Percentiles rank a stretch among this genome's conserved stretches.
Evolutionary conservation across 139 green algal genomes (phyloP).

Genomic region (Coelastrella sp.): DNA sequence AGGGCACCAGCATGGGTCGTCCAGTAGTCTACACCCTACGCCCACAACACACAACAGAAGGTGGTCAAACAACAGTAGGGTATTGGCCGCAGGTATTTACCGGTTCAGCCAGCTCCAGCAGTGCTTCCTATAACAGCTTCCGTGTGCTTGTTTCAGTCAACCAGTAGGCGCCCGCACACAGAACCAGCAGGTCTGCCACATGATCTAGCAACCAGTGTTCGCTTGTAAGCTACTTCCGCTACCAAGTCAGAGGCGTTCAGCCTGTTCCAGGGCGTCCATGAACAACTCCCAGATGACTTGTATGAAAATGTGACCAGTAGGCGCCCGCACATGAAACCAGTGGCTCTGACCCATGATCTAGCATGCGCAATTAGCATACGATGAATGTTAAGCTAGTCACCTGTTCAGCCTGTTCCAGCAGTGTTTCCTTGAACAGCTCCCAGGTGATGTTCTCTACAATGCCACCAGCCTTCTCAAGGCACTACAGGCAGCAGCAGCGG

Average conservation of each 20-base stretch:
- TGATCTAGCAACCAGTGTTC: no score
- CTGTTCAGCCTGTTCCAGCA: constrained; percentile 96
- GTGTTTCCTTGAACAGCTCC: constrained; percentile 95
- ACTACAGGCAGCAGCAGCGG: constrained; percentile 56
- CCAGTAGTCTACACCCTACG: constrained; percentile 94
- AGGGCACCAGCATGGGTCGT: constrained; percentile 96
- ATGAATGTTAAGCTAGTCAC: constrained; percentile 34
- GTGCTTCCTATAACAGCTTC: constrained; percentile 95
- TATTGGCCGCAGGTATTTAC: no score
- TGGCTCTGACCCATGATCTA: no score
- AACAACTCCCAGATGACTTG: no score
- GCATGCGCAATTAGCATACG: no score
- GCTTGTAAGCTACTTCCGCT: no score
- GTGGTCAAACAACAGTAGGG: no score
- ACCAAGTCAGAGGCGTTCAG: no score
- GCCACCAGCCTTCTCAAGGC: constrained; percentile 89
- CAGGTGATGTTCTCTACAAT: constrained; percentile 95
- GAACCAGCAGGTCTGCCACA: no score
- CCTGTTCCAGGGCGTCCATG: no score
- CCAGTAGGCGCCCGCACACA: no score
- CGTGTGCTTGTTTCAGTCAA: constrained; percentile 97
- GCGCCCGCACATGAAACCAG: not conserved
- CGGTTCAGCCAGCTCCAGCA: constrained; percentile 96
- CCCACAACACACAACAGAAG: not conserved
- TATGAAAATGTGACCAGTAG: no score